Conservation (phyloP, 2,329 filamentous ascomycete species). For the Monosporascus sp. region DNA sequence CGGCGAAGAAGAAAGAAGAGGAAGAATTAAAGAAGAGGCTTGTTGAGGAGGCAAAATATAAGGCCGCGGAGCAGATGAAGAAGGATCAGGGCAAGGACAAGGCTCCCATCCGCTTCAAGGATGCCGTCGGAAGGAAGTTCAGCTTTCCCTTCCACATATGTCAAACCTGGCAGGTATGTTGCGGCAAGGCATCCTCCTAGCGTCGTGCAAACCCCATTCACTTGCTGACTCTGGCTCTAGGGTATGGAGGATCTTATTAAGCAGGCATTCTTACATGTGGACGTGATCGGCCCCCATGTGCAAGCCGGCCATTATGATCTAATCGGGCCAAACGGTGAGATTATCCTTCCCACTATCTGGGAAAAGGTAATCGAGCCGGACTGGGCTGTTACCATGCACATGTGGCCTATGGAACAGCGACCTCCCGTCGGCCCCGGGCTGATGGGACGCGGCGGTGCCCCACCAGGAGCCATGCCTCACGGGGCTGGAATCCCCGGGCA, state of each 20-base stretch:
- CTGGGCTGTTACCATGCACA: slow-evolving; percentile 64
- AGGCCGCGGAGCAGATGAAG: slow-evolving; percentile 38
- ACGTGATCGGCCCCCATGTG: slow-evolving; percentile 70
- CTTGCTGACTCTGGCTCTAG: slow-evolving; percentile 37
- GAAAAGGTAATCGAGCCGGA: slow-evolving; percentile 77
- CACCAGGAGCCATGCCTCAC: background rate
- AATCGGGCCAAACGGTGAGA: slow-evolving; percentile 73
- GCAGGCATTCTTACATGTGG: slow-evolving; percentile 77
- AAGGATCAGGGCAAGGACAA: slow-evolving; percentile 55
- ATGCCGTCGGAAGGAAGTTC: slow-evolving; percentile 86
- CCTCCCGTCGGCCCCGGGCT: slow-evolving; percentile 5
- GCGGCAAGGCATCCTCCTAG: background rate
- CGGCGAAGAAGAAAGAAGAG: slow-evolving; percentile 50
- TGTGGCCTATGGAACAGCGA: slow-evolving; percentile 50
- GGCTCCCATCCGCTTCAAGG: slow-evolving; percentile 81
- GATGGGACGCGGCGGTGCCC: slow-evolving; percentile 8
- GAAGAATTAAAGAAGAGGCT: slow-evolving; percentile 49
- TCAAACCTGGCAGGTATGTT: slow-evolving; percentile 73
- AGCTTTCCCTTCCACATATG: slow-evolving; percentile 86
- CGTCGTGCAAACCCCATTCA: slow-evolving; percentile 1
- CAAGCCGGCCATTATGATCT: slow-evolving; percentile 76
- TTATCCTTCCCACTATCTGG: slow-evolving; percentile 78
- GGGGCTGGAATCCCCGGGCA: background rate
- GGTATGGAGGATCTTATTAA: slow-evolving; percentile 84
- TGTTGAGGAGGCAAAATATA: slow-evolving; percentile 41